A percentile compares a stretch with the other conserved stretches of the same genome.
Evolutionary conservation across 2,329 filamentous ascomycete species (phyloP).

Genomic region (Alternaria atra): DNA sequence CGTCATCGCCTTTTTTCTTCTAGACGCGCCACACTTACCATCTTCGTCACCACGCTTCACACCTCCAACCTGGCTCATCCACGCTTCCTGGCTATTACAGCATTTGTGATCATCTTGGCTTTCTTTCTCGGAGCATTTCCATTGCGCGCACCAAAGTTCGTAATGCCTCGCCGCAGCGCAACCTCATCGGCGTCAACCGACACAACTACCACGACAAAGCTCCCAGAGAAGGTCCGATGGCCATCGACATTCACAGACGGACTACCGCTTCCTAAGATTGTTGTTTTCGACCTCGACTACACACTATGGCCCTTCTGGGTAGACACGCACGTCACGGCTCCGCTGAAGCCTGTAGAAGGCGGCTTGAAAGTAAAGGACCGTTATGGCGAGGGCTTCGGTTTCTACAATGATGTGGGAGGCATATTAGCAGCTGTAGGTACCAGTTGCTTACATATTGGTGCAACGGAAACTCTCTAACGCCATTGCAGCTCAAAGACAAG

Average conservation of each 20-base stretch:
- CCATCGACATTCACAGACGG: constrained; percentile 70
- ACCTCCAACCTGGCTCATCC: background rate
- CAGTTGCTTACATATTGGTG: too few relatives aligned
- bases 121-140: background rate
- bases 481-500: constrained; percentile 52
- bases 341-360: constrained; percentile 64
- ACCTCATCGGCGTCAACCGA: constrained; percentile 31
- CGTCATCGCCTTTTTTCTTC: constrained; percentile 15
- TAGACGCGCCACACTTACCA: constrained; percentile 9
- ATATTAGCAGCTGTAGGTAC: constrained; percentile 50
- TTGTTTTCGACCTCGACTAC: constrained; percentile 97
- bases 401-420: constrained; percentile 57
- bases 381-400: constrained; percentile 57
- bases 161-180: constrained; percentile 44
- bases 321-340: constrained; percentile 86
- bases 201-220: constrained; percentile 45
- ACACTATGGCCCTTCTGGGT: constrained; percentile 99
- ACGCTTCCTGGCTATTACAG: background rate
- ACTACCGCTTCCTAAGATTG: constrained; percentile 78
- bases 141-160: background rate
- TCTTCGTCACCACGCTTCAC: background rate
- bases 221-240: constrained; percentile 48
- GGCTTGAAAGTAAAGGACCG: constrained; percentile 62
- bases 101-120: background rate
- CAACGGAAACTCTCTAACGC: background rate